Evolutionary conservation across 2,329 filamentous ascomycete genomes (phyloP).

Genomic region (Alternaria brassicae): DNA sequence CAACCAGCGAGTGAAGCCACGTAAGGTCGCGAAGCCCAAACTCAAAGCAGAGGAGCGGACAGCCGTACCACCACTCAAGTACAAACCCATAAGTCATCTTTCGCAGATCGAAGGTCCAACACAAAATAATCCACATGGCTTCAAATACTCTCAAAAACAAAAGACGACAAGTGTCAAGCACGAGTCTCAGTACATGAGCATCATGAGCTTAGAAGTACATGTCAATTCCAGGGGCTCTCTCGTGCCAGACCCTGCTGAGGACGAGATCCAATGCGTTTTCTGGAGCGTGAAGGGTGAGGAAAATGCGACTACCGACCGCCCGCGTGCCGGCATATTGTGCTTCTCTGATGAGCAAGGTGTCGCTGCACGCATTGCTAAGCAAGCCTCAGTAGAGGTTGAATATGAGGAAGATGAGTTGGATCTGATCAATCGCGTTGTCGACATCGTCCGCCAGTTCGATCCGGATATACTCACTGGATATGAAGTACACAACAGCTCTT

Average conservation of each 20-base stretch:
- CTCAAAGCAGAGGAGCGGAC: slow-evolving; percentile 8
- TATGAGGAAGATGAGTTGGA: slow-evolving; percentile 83
- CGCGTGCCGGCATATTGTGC: slow-evolving; percentile 74
- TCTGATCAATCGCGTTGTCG: slow-evolving; percentile 82
- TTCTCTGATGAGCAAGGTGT: slow-evolving; percentile 69
- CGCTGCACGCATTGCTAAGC: slow-evolving; percentile 67
- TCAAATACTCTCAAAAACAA: slow-evolving; percentile 82
- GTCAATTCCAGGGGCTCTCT: slow-evolving; percentile 84
- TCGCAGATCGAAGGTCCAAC: slow-evolving; percentile 92
- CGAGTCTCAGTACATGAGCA: slow-evolving; percentile 93
- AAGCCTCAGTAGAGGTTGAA: slow-evolving; percentile 69
- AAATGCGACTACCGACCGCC: slow-evolving; percentile 60
- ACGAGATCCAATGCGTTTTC: slow-evolving; percentile 87
- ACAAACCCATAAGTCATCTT: slow-evolving; percentile 50
- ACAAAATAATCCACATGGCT: slow-evolving; percentile 79
- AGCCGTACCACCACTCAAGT: slow-evolving; percentile 22
- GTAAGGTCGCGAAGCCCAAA: slow-evolving; percentile 13
- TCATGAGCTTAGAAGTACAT: slow-evolving; percentile 92
- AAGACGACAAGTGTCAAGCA: slow-evolving; percentile 79
- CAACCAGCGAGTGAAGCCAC: slow-evolving; percentile 42
- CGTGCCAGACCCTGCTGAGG: slow-evolving; percentile 86
- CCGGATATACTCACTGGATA: slow-evolving; percentile 95
- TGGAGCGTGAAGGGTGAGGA: slow-evolving; percentile 87
- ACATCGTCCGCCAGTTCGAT: slow-evolving; percentile 82
- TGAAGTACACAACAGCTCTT: slow-evolving; percentile 90